Evolutionary conservation across 2,329 filamentous ascomycete species (phyloP), one percentile per base, ranked within the genome.

Genomic region (Monosporascus cannonballus): DNA sequence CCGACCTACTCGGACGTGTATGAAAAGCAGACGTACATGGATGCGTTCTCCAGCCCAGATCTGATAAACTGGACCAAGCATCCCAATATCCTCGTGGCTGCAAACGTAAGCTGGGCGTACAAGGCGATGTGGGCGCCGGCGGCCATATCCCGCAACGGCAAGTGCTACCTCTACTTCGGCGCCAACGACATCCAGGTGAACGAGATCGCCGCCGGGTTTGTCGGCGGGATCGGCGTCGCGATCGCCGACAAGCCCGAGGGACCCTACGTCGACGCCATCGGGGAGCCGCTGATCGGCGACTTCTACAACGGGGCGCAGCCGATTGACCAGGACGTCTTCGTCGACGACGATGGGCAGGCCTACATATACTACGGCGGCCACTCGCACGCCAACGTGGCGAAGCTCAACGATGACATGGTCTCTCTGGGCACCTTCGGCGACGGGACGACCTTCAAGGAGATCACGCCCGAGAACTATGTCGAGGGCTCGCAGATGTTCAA

Each of bases 111-210:
- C 4, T 79, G 76, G 76, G 75, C 73, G 6, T 71, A 61, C 2
- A 67, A 67, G 50, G 75, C 75, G 0, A 64, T 76, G 20, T 78
- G 76, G 76, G 76, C 75, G 2, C 76, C 76, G 0, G 73, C 75
- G 0, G 71, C 76, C 14, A 67, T 74, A 37, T 57, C 57, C 15
- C 69, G 73, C 36, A 67, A 75, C 54, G 73, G 71, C 11, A 72
- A 69, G 41, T 78, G 77, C 60, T 78, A 73, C 57, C 67, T 79
- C 50, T 79, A 79, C 61, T 79, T 78, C 56, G 73, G 68, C 44
- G 76, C 75, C 37, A 78, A 77, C 39, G 76, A 78, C 51, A 72
- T 75, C 45, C 71, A 71, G 25, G 61, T 64, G 44, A 61, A 61
- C 24, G 63, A 66, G 39, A 56, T 61, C 3, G 59, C 54, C 25